Evolutionary conservation across 345 rosid species (phyloP), one percentile per base, ranked within the genome.

Genomic region (Gossypium thurberi): DNA sequence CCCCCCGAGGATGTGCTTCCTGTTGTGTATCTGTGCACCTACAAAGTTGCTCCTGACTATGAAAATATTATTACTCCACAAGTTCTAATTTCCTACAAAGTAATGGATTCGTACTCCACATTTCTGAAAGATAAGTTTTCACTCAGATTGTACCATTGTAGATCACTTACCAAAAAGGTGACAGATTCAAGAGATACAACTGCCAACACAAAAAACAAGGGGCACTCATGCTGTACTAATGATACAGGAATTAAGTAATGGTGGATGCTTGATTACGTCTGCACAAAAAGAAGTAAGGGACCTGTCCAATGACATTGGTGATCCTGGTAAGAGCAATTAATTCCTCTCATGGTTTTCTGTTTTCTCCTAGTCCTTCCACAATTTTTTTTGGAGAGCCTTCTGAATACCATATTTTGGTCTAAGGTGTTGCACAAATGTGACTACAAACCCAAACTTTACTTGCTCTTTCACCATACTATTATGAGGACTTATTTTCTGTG

Each of bases 31-130:
- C 83, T 93, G 65, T 93, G 98, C 84, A 89, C 90, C 57, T 86
- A 91, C 77, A 91, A 91, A 84, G 87, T 91, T 70, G 91, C 97
- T 51, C 85, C 92, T 73, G 91, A 88, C 83, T 93, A 89, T 75
- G 86, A 89, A 81, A 93, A 89, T 74, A 81, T 84, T 73, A 97
- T 88, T 15, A 74, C 86, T 78, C 46, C 33, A 43, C 42, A 57
- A 6, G 2, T 8, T 21, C 33, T 3, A 53, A 47, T 23, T 20
- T 59, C 17, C 1, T 37, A 18, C 40, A 33, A 47, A 12, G 15
- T 37, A 20, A 48, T 25, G 21, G 21, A 37, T 53, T 37, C 51
- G 11, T 50, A 14, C 23, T 8, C 44, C 3, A 18, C 5, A 10
- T 48, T 48, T 69, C 59, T 26, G 18, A 10, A n/a, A 56, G 26